These are phyloP conservation scores for Phytophthora palmivora DNA, from an alignment of 352 stramenopile genomes.

Conservation along the genomic window DNA sequence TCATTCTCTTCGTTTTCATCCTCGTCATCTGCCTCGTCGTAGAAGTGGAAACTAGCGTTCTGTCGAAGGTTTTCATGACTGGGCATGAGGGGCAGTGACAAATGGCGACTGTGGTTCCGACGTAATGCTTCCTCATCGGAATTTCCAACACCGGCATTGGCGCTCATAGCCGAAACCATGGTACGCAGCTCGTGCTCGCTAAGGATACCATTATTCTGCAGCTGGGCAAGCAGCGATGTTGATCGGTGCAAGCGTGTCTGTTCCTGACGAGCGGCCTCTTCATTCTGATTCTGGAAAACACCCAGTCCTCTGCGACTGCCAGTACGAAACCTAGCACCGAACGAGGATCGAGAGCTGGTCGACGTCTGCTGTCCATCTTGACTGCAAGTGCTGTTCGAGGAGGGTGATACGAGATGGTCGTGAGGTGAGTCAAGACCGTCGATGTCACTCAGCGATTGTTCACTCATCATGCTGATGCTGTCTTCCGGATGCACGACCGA, in stretches of 20 bases:
- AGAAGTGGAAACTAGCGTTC: conserved; percentile 24
- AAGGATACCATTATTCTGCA: conserved; percentile 22
- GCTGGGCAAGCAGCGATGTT: conserved; percentile 22
- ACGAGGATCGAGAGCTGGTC: conserved; percentile 42
- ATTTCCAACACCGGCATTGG: conserved; percentile 5
- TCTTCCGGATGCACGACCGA: conserved; percentile 34
- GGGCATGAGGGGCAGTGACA: conserved; percentile 65
- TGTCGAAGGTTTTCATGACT: conserved; percentile 51
- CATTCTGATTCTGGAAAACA: conserved; percentile 20
- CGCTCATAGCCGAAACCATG: conserved; percentile 40
- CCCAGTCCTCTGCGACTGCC: conserved; percentile 19
- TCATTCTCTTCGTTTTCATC: conserved; percentile 22
- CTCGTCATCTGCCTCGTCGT: conserved; percentile 36
- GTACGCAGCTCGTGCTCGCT: conserved; percentile 36
- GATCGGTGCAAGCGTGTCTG: conserved; percentile 22
- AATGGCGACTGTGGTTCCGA: conserved; percentile 44
- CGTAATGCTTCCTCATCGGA: conserved; percentile 13
- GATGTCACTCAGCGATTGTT: conserved; percentile 50
- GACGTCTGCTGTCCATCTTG: conserved; percentile 33
- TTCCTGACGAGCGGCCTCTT: background rate
- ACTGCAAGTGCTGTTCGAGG: conserved; percentile 62
- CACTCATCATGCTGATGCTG: conserved; percentile 50
- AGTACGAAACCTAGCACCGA: conserved; percentile 14
- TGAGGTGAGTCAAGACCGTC: conserved; percentile 48
- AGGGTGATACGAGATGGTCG: conserved; percentile 66